phyloP scores from a whole-genome alignment of 257 asterid genomes.

The Ocimum tenuiflorum region DNA sequence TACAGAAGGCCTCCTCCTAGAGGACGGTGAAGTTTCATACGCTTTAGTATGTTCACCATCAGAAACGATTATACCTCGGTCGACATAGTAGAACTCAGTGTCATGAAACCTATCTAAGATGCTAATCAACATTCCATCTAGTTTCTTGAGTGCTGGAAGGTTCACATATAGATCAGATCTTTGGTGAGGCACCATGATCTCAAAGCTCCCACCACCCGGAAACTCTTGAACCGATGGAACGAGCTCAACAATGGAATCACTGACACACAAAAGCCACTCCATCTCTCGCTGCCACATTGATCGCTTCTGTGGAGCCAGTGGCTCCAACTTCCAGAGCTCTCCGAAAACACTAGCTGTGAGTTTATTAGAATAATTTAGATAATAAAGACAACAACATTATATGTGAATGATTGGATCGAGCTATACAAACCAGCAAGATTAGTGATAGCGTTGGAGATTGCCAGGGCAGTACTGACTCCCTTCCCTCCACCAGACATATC shows the following conservation, averaged over 20 bases:
- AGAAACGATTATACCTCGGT: constrained; percentile 53
- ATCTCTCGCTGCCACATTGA: constrained; percentile 76
- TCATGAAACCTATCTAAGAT: constrained; percentile 69
- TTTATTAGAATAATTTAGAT: neutral
- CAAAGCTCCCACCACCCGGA: constrained; percentile 66
- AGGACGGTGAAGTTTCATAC: constrained; percentile 32
- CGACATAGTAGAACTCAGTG: constrained; percentile 69
- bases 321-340: constrained; percentile 87
- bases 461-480: constrained; percentile 83
- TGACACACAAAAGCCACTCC: constrained; percentile 93
- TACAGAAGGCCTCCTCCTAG: constrained; percentile 50
- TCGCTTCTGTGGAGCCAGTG: constrained; percentile 47
- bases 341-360: constrained; percentile 73
- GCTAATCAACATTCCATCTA: constrained; percentile 63
- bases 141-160: constrained; percentile 83
- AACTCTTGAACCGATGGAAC: constrained; percentile 75
- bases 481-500: constrained; percentile 98
- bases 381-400: neutral
- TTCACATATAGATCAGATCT: constrained; percentile 65
- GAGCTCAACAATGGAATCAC: constrained; percentile 81
- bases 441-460: constrained; percentile 87
- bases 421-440: constrained; percentile 67
- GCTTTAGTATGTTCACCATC: constrained; percentile 43
- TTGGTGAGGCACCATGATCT: constrained; percentile 78
- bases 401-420: neutral